Percentiles rank a stretch among this genome's conserved stretches.
phyloP scores from a whole-genome alignment of 2,329 filamentous ascomycete species.

The Leptographium galeiforme region DNA sequence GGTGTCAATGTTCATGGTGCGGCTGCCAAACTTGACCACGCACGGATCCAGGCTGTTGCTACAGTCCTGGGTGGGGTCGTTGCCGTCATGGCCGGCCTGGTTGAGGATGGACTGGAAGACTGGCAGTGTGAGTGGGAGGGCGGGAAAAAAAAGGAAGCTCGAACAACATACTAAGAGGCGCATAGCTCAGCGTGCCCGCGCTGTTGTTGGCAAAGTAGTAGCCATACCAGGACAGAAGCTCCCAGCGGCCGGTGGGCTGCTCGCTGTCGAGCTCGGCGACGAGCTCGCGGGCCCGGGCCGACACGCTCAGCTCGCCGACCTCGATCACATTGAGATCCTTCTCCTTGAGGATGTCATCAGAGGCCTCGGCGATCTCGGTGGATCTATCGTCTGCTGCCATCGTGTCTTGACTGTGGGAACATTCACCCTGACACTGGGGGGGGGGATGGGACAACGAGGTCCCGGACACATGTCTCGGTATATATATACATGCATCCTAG shows the following conservation, averaged over 20 bases:
- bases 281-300: not conserved
- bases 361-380: not conserved
- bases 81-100: slow-evolving; percentile 1
- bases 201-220: slow-evolving; percentile 3
- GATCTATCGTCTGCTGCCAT: not conserved
- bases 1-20: slow-evolving; percentile 1
- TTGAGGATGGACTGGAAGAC: slow-evolving; percentile 3
- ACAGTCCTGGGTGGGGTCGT: slow-evolving; percentile 1
- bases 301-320: not conserved
- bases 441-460: not conserved
- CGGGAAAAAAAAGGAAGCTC: not conserved
- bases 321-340: not conserved
- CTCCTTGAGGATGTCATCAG: not conserved
- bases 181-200: slow-evolving; percentile 1
- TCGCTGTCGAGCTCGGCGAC: not conserved
- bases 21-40: not conserved
- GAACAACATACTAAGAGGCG: not conserved
- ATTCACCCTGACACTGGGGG: not conserved
- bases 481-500: not conserved
- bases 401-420: not conserved
- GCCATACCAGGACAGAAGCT: slow-evolving; percentile 1
- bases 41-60: slow-evolving; percentile 1
- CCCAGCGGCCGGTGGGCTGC: not conserved
- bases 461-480: not conserved
- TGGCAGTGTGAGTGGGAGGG: not conserved